These are phyloP conservation scores for Acer yangbiense DNA, from an alignment of 345 rosid species.

Conservation along the genomic window DNA sequence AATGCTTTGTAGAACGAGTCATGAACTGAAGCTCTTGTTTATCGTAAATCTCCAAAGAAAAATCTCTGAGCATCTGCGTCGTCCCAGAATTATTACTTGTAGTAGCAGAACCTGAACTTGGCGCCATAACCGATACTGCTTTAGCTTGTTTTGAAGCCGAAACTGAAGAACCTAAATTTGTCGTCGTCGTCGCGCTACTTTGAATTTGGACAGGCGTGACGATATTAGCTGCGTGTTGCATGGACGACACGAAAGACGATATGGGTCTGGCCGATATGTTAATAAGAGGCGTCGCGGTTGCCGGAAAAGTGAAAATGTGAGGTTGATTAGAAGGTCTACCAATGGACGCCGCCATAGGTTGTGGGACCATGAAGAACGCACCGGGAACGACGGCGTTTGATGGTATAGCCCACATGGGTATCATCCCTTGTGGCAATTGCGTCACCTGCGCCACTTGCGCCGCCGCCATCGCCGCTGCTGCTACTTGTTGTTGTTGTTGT, in stretches of 20 bases:
- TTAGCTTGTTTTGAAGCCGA: conserved; percentile 37
- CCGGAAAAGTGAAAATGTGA: conserved; percentile 63
- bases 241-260: conserved; percentile 59
- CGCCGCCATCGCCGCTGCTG: too few species aligned
- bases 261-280: conserved; percentile 56
- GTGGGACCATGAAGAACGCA: conserved; percentile 66
- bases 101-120: conserved; percentile 50
- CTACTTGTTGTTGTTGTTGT: too few species aligned
- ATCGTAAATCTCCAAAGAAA: conserved; percentile 74
- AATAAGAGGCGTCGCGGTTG: conserved; percentile 45
- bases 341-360: conserved; percentile 28
- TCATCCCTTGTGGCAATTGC: conserved; percentile 54
- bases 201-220: conserved; percentile 36
- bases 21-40: conserved; percentile 71
- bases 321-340: conserved; percentile 50
- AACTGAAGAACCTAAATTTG: conserved; percentile 24
- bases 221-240: conserved; percentile 40
- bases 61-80: conserved; percentile 68
- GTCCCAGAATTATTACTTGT: conserved; percentile 18
- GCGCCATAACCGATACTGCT: conserved; percentile 51
- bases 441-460: conserved; percentile 2
- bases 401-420: conserved; percentile 87
- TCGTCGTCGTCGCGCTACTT: conserved; percentile 4
- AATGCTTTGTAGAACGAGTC: conserved; percentile 57
- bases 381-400: conserved; percentile 63